Evolutionary conservation across 805 yeast species (phyloP), one percentile per base, ranked within the genome.

Genomic region (Candida suzukii): DNA sequence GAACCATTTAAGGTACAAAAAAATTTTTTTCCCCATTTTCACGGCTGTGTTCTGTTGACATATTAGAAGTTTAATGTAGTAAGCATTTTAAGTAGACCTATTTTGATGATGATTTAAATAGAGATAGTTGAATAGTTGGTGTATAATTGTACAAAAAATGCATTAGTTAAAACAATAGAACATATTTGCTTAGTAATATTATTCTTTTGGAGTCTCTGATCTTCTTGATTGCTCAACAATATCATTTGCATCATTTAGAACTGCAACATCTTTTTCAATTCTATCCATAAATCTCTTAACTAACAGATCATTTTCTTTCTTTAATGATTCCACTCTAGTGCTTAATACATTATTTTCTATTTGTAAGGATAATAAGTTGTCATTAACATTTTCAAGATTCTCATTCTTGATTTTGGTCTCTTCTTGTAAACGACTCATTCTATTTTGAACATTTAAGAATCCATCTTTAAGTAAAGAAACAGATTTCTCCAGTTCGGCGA

Each of bases 371-470:
- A 76, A 54, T 7, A 71, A 52, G 46, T 73, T 76, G 47, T 76
- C 81, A 45, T 74, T 75, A 26, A 72, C 60, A 8, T 71, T 51
- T 40, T 73, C 78, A 26, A 75, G 61, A 24, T 71, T 66, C 43
- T 67, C 66, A 44, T 67, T 67, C 51, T 70, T 74, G 42, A 57
- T 37, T n/a, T 41, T 46, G n/a, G 52, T 40, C 38, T 63, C 68
- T 40, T 64, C 67, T 37, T 53, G 52, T 13, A 55, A 31, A 18
- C 53, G 42, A 4, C 13, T 33, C 32, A 41, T 32, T 22, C 45
- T 54, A 1, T 50, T 48, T 17, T 51, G 56, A 8, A 56, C 33
- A 22, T 43, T 50, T 17, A 37, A 46, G 31, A 51, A 58, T 3
- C 54, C 57, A 13, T 54, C 60, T n/a, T 54, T 42, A 6, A 58